phyloP scores from a whole-genome alignment of 176 grass and related monocot species.

The Coix lacrymajobi region DNA sequence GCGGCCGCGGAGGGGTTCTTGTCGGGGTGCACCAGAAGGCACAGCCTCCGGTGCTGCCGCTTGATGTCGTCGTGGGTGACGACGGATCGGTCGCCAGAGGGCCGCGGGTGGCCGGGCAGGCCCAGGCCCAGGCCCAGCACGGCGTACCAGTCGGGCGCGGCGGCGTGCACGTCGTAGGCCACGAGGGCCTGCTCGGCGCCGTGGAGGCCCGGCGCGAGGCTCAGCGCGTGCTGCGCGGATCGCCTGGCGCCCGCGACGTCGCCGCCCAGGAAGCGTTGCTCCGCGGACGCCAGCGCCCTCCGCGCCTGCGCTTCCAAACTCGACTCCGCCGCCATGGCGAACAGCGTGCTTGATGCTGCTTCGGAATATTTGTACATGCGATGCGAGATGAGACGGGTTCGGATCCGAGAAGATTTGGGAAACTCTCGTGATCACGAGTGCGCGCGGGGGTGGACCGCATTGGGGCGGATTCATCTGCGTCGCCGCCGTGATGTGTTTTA shows the following conservation, averaged over 20 bases:
- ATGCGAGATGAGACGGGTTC: too few species aligned
- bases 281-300: background rate
- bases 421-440: background rate
- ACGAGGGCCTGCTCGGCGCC: background rate
- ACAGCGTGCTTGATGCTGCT: too few species aligned
- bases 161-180: background rate
- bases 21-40: background rate
- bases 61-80: background rate
- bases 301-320: background rate
- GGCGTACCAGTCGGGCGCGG: background rate
- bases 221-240: background rate
- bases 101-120: background rate
- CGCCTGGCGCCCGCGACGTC: background rate
- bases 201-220: background rate
- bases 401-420: too few species aligned
- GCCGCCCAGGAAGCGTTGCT: background rate
- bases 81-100: background rate
- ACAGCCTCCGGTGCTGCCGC: background rate
- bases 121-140: background rate
- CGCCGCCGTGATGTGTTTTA: too few species aligned
- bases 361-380: too few species aligned
- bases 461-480: background rate
- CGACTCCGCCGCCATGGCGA: background rate
- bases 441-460: background rate
- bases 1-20: background rate